Evolutionary conservation across 352 stramenopile genomes (phyloP), one percentile per base, ranked within the genome.

Genomic region (Globisporangium spiculum): DNA sequence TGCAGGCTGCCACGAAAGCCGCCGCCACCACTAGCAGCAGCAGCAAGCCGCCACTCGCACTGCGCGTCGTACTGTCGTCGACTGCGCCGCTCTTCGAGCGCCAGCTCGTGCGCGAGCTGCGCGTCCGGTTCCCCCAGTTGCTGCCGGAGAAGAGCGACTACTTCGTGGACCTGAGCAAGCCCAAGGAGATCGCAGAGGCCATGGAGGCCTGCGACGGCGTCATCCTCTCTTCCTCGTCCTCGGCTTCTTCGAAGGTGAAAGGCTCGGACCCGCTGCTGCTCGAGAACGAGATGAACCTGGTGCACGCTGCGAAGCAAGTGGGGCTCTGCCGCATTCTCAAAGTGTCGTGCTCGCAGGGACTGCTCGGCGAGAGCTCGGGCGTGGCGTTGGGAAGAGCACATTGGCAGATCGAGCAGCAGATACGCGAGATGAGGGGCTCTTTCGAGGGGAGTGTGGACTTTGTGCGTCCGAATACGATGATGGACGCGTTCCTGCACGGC

Each of bases 401-500:
- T 57, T 89, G 67, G 64, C 26, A 53, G 7, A 22, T 93, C 24
- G 84, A 94, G 69, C 60, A 85, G 62, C 58, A 74, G 32, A 59
- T 60, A 60, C 88, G 22, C 66, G 73, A 26, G 8, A 38, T 6
- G 72, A 53, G 60, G 69, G 68, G 20, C 41, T 55, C 10, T 36
- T 60, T 66, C 72, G 41, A 54, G 7, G 20, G 48, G 72, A 63
- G 36, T 53, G 30, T 67, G 80, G 4, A 69, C 55, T 3, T 75
- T 88, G 50, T 92, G 57, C 75, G 79, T 24, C 75, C 80, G 36
- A 67, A 69, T 1, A 87, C 73, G 10, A 67, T 76, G 18, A 94
- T 94, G 86, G 76, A 94, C 54, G 69, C 66, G 10, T 82, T 92
- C 22, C 68, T 90, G 1, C 66, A 75, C 24, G 86, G 86, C 32